These are phyloP conservation scores for Crithidia sp. DNA, from an alignment of 208 protist species.

Conservation along the genomic window DNA sequence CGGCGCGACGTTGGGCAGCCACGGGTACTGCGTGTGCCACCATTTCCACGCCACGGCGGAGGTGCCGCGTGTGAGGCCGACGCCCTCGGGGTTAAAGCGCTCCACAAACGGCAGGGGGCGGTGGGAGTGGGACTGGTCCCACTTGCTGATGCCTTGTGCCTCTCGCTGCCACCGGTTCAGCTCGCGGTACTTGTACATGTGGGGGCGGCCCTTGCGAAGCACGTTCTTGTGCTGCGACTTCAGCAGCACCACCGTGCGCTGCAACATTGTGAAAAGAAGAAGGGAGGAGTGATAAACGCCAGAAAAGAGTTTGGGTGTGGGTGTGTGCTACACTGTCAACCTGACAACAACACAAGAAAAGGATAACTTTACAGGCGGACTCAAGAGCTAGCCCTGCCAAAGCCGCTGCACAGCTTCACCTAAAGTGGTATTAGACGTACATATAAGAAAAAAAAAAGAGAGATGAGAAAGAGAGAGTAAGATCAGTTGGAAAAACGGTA, in stretches of 20 bases:
- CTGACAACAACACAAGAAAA: too few species aligned
- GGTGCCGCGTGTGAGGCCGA: constrained; percentile 85
- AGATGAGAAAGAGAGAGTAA: constrained; percentile 12
- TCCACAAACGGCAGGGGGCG: constrained; percentile 76
- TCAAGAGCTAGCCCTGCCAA: background rate
- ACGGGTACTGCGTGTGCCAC: constrained; percentile 93
- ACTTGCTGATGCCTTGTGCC: constrained; percentile 90
- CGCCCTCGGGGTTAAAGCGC: constrained; percentile 89
- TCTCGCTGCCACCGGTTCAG: constrained; percentile 92
- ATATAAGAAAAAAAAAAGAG: background rate
- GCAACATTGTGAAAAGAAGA: constrained; percentile 41
- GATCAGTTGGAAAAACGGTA: constrained; percentile 3
- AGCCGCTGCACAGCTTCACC: background rate
- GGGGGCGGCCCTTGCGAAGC: constrained; percentile 72
- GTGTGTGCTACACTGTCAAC: too few species aligned
- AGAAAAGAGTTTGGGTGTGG: too few species aligned
- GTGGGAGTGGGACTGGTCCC: constrained; percentile 88
- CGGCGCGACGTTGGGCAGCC: constrained; percentile 84
- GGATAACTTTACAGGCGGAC: too few species aligned
- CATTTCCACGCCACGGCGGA: constrained; percentile 84
- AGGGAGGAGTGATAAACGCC: background rate
- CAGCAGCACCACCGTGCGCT: constrained; percentile 31
- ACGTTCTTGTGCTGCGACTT: constrained; percentile 90
- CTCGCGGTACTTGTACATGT: constrained; percentile 88
- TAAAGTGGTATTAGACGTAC: background rate